Base-by-base conservation (phyloP, 2,329 filamentous ascomycete species). In the Diaporthe longicolla region DNA sequence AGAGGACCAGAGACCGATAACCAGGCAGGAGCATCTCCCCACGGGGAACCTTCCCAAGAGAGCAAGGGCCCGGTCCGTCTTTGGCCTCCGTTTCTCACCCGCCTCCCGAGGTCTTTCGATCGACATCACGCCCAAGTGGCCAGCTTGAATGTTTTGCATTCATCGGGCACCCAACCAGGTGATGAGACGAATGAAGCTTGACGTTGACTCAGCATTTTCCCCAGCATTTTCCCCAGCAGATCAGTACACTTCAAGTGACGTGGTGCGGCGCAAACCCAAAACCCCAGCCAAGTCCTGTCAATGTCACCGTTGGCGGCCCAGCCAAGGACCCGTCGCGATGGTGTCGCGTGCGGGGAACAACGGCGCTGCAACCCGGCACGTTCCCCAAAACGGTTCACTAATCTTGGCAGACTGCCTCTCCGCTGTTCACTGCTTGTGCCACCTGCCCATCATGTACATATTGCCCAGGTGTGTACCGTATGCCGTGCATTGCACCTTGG, bases 201-300 rank as follows among this genome's bases (percentile, higher is more conserved):
- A 10, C 6, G 17, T 43, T 32, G 21, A 35, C 29, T 37, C 19
- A 24, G 32, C 61, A 19, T 24, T 5, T 32, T 17, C 10, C 21
- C 21, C 19, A 24, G 32, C 61, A 19, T 24, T 5, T 32, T 17
- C 10, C 21, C 21, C 21, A 24, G 21, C 48, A 52, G 9, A 15
- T 37, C 11, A 37, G 13, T 19, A 21, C 40, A 11, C 48, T 54
- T n/a, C 32, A 9, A 21, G 15, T 54, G 63, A 32, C 63, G 48
- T 68, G 15, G 10, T 52, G 45, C n/a, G 45, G 63, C 48, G n/a
- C 32, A 24, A 54, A 68, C 48, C 32, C n/a, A 54, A 54, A 54
- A 3, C 45, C 61, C 7, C 15, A 15, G 48, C 63, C 63, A 68
- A 40, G 45, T 26, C 19, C 61, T 66, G 61, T 68, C 63, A 68